phyloP scores from a whole-genome alignment of 1,139 yeast genomes.

The Kodamaea suecica region DNA sequence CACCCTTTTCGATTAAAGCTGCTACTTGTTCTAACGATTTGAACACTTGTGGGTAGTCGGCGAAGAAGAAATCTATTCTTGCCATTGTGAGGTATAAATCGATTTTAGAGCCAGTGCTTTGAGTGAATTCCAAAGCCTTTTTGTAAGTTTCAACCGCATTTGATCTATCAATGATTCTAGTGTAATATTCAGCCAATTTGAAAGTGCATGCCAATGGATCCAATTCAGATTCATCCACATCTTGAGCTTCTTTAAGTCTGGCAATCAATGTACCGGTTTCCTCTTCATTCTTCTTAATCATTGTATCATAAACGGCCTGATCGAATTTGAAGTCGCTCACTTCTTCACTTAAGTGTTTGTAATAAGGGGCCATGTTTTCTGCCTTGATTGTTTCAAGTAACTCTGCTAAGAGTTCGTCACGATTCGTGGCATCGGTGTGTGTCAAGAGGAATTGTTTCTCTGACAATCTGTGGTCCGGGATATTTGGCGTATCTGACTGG shows the following conservation, averaged over 20 bases:
- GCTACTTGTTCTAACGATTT: conserved; percentile 75
- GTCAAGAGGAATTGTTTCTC: conserved; percentile 69
- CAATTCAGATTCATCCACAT: conserved; percentile 86
- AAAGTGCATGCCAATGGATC: conserved; percentile 77
- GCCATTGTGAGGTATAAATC: conserved; percentile 79
- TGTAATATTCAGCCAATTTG: conserved; percentile 83
- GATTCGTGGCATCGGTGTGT: conserved; percentile 22
- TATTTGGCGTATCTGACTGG: conserved; percentile 52
- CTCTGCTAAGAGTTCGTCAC: conserved; percentile 38
- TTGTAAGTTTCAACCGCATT: conserved; percentile 72
- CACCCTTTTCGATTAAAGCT: conserved; percentile 85
- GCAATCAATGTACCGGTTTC: conserved; percentile 57
- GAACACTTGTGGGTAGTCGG: conserved; percentile 68
- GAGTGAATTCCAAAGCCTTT: conserved; percentile 75
- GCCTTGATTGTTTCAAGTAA: conserved; percentile 54
- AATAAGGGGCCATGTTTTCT: conserved; percentile 81
- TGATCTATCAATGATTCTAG: conserved; percentile 74
- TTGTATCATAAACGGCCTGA: conserved; percentile 47
- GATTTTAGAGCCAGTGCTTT: conserved; percentile 85
- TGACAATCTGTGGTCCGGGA: conserved; percentile 80
- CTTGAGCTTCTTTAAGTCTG: conserved; percentile 70
- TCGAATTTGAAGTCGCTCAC: conserved; percentile 54
- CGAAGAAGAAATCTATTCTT: conserved; percentile 83
- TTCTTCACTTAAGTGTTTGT: conserved; percentile 61
- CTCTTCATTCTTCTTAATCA: conserved; percentile 53